Percentiles rank a stretch among this genome's conserved stretches.
These are phyloP conservation scores for Penstemon eatonii DNA, from an alignment of 257 asterid genomes.

Conservation along the genomic window DNA sequence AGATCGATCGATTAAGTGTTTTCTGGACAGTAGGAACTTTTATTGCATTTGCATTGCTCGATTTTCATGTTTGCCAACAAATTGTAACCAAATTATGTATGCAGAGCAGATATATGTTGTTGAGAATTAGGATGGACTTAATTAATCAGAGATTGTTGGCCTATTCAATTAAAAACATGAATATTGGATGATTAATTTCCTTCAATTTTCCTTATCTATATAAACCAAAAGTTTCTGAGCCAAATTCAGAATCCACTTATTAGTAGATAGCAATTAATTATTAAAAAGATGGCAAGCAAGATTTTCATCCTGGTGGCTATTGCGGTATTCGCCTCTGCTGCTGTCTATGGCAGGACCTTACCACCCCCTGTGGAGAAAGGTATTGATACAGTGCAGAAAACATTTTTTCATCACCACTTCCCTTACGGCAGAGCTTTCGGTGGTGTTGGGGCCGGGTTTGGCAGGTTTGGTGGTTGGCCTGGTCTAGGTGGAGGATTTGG, in stretches of 20 bases:
- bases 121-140: conserved; percentile 7
- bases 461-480: conserved; percentile 19
- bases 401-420: conserved; percentile 28
- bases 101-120: not conserved
- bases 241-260: conserved; percentile 4
- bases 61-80: conserved; percentile 19
- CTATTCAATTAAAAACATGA: conserved; percentile 2
- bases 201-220: conserved; percentile 22
- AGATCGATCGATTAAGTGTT: no score
- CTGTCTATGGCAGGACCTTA: conserved; percentile 25
- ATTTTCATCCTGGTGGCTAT: conserved; percentile 25
- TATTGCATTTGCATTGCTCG: no score
- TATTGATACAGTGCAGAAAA: conserved; percentile 18
- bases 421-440: conserved; percentile 28
- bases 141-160: conserved; percentile 2
- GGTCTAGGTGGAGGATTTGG: conserved; percentile 15
- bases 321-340: conserved; percentile 22
- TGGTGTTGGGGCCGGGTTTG: conserved; percentile 27
- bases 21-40: no score
- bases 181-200: conserved; percentile 16
- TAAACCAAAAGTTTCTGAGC: conserved; percentile 11
- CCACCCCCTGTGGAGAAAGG: not conserved
- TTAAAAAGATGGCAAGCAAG: conserved; percentile 30
- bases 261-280: not conserved
- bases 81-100: not conserved